phyloP scores from a whole-genome alignment of 2,329 filamentous ascomycete genomes.

The Phyllosticta citribraziliensis region DNA sequence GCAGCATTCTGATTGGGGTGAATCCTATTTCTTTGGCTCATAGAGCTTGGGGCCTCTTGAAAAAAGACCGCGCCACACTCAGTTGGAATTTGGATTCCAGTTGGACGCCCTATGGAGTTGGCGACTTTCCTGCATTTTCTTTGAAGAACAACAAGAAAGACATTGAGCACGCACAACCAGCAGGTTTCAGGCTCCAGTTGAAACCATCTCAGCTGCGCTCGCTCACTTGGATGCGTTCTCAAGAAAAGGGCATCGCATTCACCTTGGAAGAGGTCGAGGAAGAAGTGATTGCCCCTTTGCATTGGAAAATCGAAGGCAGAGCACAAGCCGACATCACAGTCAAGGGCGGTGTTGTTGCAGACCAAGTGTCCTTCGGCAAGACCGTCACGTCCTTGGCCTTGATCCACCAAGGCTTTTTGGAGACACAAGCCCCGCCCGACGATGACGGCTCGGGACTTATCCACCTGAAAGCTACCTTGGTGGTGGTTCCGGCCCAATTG shows the following conservation, averaged over 20 bases:
- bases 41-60: conserved; percentile 23
- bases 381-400: conserved; percentile 51
- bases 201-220: conserved; percentile 42
- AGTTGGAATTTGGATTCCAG: conserved; percentile 36
- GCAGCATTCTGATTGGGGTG: conserved; percentile 32
- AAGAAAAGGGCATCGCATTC: conserved; percentile 40
- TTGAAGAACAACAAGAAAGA: conserved; percentile 36
- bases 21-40: conserved; percentile 36
- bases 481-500: conserved; percentile 48
- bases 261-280: conserved; percentile 49
- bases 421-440: conserved; percentile 9
- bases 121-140: conserved; percentile 31
- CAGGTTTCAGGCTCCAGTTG: conserved; percentile 16
- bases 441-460: conserved; percentile 23
- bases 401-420: conserved; percentile 37
- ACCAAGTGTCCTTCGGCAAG: conserved; percentile 58
- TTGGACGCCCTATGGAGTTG: background rate
- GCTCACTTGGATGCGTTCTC: conserved; percentile 49
- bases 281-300: conserved; percentile 29
- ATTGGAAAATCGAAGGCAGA: conserved; percentile 49
- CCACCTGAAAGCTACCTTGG: conserved; percentile 46
- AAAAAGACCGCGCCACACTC: conserved; percentile 18
- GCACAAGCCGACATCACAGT: conserved; percentile 34
- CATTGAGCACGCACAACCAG: background rate
- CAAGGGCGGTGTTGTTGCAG: conserved; percentile 53